Base-by-base conservation (phyloP, 2,329 filamentous ascomycete species). In the Hypoxylon sp. region DNA sequence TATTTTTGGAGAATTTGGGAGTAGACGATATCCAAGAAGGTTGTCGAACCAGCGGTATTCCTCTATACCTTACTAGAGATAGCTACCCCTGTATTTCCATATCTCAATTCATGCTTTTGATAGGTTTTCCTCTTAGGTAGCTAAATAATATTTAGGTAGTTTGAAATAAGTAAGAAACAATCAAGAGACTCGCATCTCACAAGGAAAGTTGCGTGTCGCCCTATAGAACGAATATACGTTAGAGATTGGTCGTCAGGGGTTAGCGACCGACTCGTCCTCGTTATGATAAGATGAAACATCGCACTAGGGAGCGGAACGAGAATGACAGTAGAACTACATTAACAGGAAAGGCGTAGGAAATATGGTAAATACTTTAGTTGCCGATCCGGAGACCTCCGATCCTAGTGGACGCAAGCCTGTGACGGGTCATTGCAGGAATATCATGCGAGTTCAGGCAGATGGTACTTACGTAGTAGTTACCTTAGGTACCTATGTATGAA, bases 341-440 rank as follows among this genome's bases (percentile, higher is more conserved):
- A 6, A 14, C n/a, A 13, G 28, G 21, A 32, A 36, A 19, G 23
- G 28, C 19, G 7, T 17, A 6, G 36, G 14, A 25, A 25, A 30
- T 10, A 32, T n/a, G 38, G 2, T 56, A 11, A 5, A 36, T 46
- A 30, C 23, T n/a, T 21, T 32, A 19, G 25, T 28, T 48, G 19
- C 32, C 32, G 51, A 23, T 43, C 23, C 21, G 52, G 32, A 46
- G 34, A 56, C 32, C 30, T 30, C 51, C 34, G 36, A 32, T n/a
- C 23, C 32, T 25, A 56, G 23, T 1, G 23, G 30, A 62, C 17
- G 56, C 34, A 23, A 50, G 14, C 19, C 13, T 14, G 1, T 50
- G 17, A 21, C 51, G 59, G 59, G n/a, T 56, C 34, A 50, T 25
- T 34, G 43, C 51, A 62, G 52, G 11, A 30, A 7, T n/a, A n/a